Percentiles rank a stretch among this genome's conserved stretches.
Conservation (phyloP, 805 yeast genomes). For the Middelhovenomyces tepae region DNA sequence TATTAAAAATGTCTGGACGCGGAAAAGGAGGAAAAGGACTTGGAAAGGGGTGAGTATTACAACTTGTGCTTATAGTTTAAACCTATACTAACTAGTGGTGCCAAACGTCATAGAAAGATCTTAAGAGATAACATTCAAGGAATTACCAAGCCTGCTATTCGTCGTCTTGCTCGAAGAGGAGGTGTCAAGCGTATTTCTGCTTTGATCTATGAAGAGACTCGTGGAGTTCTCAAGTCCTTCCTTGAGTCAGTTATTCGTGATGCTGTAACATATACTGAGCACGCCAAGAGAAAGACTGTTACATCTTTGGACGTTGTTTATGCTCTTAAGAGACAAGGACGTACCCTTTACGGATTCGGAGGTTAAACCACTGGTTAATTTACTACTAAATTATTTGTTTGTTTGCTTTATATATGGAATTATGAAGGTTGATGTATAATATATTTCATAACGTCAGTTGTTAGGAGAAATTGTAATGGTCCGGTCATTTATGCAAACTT, state of each 20-base stretch:
- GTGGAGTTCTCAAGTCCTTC: constrained; percentile 93
- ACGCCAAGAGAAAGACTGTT: constrained; percentile 99
- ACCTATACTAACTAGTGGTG: too few relatives aligned
- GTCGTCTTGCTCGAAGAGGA: constrained; percentile 99
- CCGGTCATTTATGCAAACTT: too few relatives aligned
- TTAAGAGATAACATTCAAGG: constrained; percentile 99
- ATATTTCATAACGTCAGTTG: too few relatives aligned
- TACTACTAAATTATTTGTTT: constrained; percentile 1
- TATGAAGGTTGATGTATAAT: too few relatives aligned
- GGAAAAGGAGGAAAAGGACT: constrained; percentile 99
- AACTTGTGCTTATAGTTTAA: too few relatives aligned
- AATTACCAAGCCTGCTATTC: constrained; percentile 98
- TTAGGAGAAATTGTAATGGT: too few relatives aligned
- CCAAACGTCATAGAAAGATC: constrained; percentile 99
- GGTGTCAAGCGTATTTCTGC: constrained; percentile 99
- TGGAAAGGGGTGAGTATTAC: too few relatives aligned
- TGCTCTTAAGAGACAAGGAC: constrained; percentile 99
- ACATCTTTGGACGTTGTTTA: constrained; percentile 97
- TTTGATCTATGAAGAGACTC: constrained; percentile 96
- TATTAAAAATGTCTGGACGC: constrained; percentile 42
- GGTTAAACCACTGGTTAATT: constrained; percentile 65
- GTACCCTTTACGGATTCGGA: constrained; percentile 99
- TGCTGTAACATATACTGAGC: constrained; percentile 99
- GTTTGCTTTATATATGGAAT: too few relatives aligned
- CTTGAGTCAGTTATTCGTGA: constrained; percentile 97